Conservation (phyloP, 805 yeast species). For the Metschnikowia borealis region DNA sequence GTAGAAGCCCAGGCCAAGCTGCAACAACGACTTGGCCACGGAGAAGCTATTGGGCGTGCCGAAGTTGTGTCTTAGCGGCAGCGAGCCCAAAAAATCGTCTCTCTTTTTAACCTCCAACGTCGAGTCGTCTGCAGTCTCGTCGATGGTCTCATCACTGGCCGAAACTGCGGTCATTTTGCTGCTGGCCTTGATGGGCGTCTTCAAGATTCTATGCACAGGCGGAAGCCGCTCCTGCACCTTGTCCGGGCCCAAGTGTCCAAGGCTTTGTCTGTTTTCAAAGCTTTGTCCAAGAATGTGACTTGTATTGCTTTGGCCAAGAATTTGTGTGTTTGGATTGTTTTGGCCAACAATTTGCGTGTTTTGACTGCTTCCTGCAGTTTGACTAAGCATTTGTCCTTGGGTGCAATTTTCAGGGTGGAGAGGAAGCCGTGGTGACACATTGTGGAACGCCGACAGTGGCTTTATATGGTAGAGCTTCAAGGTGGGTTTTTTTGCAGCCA, state of each 20-base stretch:
- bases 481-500: conserved; percentile 18
- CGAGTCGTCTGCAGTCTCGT: conserved; percentile 18
- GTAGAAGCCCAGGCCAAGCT: conserved; percentile 34
- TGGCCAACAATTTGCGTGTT: too few relatives aligned
- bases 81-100: conserved; percentile 28
- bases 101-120: conserved; percentile 13
- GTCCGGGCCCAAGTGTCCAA: too few relatives aligned
- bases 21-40: conserved; percentile 44
- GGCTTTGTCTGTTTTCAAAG: too few relatives aligned
- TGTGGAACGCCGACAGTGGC: conserved; percentile 32
- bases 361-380: too few relatives aligned
- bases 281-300: neutral
- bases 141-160: conserved; percentile 23
- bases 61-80: conserved; percentile 31
- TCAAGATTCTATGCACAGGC: conserved; percentile 40
- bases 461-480: conserved; percentile 38
- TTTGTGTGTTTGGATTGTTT: too few relatives aligned
- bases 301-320: neutral
- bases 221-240: conserved; percentile 22
- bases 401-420: neutral
- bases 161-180: conserved; percentile 17
- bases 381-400: too few relatives aligned
- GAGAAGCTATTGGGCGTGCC: conserved; percentile 46
- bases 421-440: conserved; percentile 12
- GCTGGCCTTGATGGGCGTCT: conserved; percentile 39